Percentiles rank a stretch among this genome's conserved stretches.
phyloP scores from a whole-genome alignment of 2,329 filamentous ascomycete species.

The Aspergillus sp. region DNA sequence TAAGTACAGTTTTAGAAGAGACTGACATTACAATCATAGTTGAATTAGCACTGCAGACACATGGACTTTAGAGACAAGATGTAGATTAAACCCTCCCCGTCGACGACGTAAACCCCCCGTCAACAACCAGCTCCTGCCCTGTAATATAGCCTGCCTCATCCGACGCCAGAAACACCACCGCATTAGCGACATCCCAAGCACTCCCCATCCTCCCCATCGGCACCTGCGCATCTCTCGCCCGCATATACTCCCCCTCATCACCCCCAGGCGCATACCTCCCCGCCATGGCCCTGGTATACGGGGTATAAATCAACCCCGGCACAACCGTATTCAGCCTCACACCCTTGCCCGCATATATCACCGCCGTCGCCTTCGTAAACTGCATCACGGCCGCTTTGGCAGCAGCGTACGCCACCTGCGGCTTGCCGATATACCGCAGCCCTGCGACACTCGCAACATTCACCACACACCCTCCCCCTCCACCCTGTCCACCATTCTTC shows the following conservation, averaged over 20 bases:
- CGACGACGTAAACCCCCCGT: conserved; percentile 26
- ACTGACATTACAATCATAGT: too few relatives aligned
- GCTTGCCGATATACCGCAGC: conserved; percentile 32
- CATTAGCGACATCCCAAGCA: conserved; percentile 36
- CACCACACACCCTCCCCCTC: conserved; percentile 43
- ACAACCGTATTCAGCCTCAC: conserved; percentile 49
- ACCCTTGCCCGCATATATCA: conserved; percentile 40
- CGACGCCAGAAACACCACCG: conserved; percentile 31
- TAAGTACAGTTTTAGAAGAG: too few relatives aligned
- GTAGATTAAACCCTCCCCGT: not conserved
- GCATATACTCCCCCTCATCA: conserved; percentile 46
- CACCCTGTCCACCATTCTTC: too few relatives aligned
- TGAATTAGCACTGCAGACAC: too few relatives aligned
- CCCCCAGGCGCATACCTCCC: conserved; percentile 52
- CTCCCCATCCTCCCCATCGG: conserved; percentile 36
- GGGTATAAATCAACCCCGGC: not conserved
- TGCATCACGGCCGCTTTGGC: conserved; percentile 54
- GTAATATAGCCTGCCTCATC: conserved; percentile 35
- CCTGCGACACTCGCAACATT: conserved; percentile 55
- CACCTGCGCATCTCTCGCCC: conserved; percentile 22
- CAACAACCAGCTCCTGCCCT: conserved; percentile 36
- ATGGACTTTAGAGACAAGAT: not conserved
- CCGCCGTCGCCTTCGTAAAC: conserved; percentile 51
- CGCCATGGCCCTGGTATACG: not conserved
- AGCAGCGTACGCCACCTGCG: conserved; percentile 55